Percentiles rank a stretch among this genome's conserved stretches.
Evolutionary conservation across 345 rosid genomes (phyloP).

Genomic region (Combretum micranthum): DNA sequence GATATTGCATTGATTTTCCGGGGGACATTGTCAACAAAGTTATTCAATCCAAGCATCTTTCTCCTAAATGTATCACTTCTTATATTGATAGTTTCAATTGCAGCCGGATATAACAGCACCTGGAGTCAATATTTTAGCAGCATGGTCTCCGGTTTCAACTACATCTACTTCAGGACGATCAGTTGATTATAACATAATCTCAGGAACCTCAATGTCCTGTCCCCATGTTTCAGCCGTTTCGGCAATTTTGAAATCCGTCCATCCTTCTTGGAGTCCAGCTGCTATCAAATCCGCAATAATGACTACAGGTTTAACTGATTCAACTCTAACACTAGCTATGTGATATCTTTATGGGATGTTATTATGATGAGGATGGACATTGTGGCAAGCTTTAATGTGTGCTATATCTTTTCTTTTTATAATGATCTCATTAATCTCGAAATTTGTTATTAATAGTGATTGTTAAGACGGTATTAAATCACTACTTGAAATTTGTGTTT

Average conservation of each 20-base stretch:
- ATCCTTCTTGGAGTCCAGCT: slow-evolving; percentile 47
- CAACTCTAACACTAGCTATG: background rate
- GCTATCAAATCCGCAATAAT: slow-evolving; percentile 50
- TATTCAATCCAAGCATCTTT: no score
- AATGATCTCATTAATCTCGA: no score
- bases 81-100: background rate
- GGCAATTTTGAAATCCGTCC: slow-evolving; percentile 32
- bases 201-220: slow-evolving; percentile 48
- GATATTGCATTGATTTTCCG: no score
- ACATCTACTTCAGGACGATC: slow-evolving; percentile 12
- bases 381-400: no score
- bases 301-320: slow-evolving; percentile 38
- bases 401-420: no score
- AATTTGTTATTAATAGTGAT: no score
- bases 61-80: background rate
- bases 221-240: slow-evolving; percentile 45
- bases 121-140: slow-evolving; percentile 41
- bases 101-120: slow-evolving; percentile 49
- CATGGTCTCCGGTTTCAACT: slow-evolving; percentile 40
- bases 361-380: background rate
- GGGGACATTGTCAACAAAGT: no score
- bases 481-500: no score
- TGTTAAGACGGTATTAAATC: no score
- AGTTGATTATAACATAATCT: slow-evolving; percentile 32
- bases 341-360: background rate